Evolutionary conservation across 2,329 filamentous ascomycete species (phyloP), one percentile per base, ranked within the genome.

Genomic region (Diaporthe destruens): DNA sequence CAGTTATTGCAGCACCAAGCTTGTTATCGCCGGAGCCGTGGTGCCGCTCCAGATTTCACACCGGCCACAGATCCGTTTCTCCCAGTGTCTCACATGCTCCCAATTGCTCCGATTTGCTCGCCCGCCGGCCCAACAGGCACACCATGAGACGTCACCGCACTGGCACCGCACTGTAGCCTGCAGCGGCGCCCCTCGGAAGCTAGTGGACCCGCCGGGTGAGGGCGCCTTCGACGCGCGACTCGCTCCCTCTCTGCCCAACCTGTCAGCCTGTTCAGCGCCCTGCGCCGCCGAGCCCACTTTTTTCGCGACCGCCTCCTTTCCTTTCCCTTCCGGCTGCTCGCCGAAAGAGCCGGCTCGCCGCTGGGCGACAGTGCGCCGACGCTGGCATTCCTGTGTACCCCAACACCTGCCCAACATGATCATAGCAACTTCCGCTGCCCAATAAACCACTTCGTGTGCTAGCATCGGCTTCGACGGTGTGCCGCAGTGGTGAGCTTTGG

Each of bases 61-160:
- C 61, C 61, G 61, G 61, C 44, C 61, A 66, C 61, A 66, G 61
- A 66, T 66, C 32, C 61, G 61, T 66, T 66, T 66, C 61, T 53
- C 39, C 61, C 44, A 53, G 61, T 66, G 61, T 66, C 47, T 66
- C 61, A 66, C 61, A 66, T 66, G 20, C 47, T 47, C 61, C 61
- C 29, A 66, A 29, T 14, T 66, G 47, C 61, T 66, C 61, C 61
- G 61, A 65, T 65, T 65, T 65, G 61, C 25, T 65, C 61, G 61
- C 44, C 29, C 61, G 36, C 61, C 44, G 29, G 44, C 32, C 61
- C 61, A 65, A 66, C 61, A 53, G 20, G 11, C 61, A 66, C 14
- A 66, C 61, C 47, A 66, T 66, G 61, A 66, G 61, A 66, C 61
- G 61, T 66, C 61, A 39, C 61, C 61, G 61, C 61, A 65, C 61